A percentile compares a stretch with the other conserved stretches of the same genome.
Evolutionary conservation across 2,329 filamentous ascomycete species (phyloP).

Genomic region (Penicillium sp.): DNA sequence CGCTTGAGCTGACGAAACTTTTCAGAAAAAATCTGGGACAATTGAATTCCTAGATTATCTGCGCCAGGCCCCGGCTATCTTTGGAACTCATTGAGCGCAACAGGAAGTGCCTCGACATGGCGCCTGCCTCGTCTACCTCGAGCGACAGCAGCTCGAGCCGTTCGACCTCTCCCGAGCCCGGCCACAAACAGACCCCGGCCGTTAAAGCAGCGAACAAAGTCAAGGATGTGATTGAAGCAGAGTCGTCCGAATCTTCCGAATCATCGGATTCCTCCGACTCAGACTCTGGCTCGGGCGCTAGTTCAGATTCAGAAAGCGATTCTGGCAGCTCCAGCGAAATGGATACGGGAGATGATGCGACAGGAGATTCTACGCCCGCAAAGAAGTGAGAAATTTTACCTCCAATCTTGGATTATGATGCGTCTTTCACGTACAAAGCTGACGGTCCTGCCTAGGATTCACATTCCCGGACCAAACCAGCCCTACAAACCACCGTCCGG

Average conservation of each 20-base stretch:
- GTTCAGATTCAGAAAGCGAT: slow-evolving; percentile 13
- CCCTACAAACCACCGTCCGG: slow-evolving; percentile 40
- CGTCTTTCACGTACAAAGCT: background rate
- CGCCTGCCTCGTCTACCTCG: slow-evolving; percentile 15
- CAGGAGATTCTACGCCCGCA: slow-evolving; percentile 1
- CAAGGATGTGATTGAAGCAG: slow-evolving; percentile 10
- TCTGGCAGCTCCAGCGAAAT: slow-evolving; percentile 17
- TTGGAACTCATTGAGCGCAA: background rate
- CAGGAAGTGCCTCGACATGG: slow-evolving; percentile 11
- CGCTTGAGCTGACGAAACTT: no score
- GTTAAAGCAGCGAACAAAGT: slow-evolving; percentile 17
- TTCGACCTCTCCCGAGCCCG: slow-evolving; percentile 22
- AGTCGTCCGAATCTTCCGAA: slow-evolving; percentile 14
- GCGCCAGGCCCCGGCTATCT: no score
- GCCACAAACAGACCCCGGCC: slow-evolving; percentile 17
- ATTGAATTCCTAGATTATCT: background rate
- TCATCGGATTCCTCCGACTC: slow-evolving; percentile 17
- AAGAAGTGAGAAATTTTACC: slow-evolving; percentile 15
- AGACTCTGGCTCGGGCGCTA: slow-evolving; percentile 16
- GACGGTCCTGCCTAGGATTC: slow-evolving; percentile 9
- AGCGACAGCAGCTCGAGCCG: slow-evolving; percentile 26
- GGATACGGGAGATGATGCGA: slow-evolving; percentile 18
- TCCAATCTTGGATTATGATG: background rate
- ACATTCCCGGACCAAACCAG: slow-evolving; percentile 24
- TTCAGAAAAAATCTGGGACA: background rate